Evolutionary conservation across 2,329 filamentous ascomycete genomes (phyloP), one percentile per base, ranked within the genome.

Genomic region (Alternaria ventricosa): DNA sequence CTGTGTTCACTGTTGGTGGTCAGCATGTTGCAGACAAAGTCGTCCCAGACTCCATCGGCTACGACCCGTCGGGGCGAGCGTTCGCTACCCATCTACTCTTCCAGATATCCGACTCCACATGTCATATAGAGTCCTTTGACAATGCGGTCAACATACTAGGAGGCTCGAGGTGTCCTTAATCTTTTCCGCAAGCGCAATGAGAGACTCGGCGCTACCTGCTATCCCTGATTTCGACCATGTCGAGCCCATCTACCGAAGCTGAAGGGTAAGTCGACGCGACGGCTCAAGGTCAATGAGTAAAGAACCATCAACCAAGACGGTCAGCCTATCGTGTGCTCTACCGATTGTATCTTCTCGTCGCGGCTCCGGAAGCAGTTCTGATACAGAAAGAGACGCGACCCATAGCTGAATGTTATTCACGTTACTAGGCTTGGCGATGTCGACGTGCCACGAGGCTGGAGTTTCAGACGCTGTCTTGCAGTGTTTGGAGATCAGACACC

Each of bases 21-120:
- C 27, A 27, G 8, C 15, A 18, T 7, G 15, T 28, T 5, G 10
- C 12, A 50, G 20, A 83, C 78, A 67, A 83, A 83, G 65, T 83
- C 81, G 83, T 81, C 55, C 79, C 82, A 12, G 81, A 76, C 62
- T 83, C 81, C 3, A 68, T 60, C 27, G 82, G 65, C 28, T 71
- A 75, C 13, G 74, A 69, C 8, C 70, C 72, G 33, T 77, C 68
- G 57, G 78, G 81, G 12, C 70, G 65, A 6, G 76, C 81, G 1
- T 77, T 71, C 10, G 80, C 70, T 55, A 81, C 78, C 81, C 82
- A 83, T 11, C 78, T 71, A 58, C 82, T 81, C 63, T 83, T 80
- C 81, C 81, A 82, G 5, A 79, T 80, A 36, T 79, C 72, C n/a
- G 83, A 66, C 22, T 69, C 62, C 7, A 82, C 70, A 56, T 82